phyloP scores from a whole-genome alignment of 345 rosid species.

The Carallia pectinifolia region DNA sequence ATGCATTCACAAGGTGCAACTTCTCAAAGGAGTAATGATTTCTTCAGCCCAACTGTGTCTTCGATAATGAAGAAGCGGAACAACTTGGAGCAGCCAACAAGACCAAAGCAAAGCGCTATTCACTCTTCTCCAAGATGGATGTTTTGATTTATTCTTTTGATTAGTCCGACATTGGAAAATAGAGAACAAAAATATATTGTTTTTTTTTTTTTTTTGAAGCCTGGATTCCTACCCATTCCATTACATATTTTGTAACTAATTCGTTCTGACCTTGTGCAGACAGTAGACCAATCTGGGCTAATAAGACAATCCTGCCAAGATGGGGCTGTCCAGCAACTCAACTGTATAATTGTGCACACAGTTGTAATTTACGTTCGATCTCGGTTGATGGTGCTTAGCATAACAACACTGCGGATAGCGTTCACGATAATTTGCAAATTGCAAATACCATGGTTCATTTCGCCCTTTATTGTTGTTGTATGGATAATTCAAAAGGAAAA shows the following conservation, averaged over 20 bases:
- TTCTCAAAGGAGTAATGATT: conserved; percentile 89
- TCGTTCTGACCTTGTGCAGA: conserved; percentile 42
- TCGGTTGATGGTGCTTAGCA: not conserved
- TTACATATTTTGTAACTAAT: conserved; percentile 34
- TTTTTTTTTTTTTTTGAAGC: not conserved
- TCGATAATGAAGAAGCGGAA: conserved; percentile 85
- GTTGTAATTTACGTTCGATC: not conserved
- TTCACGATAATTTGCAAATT: not conserved
- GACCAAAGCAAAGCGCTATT: conserved; percentile 47
- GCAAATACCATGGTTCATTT: not conserved
- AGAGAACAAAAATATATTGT: conserved; percentile 26
- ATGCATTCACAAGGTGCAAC: conserved; percentile 71
- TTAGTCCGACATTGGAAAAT: conserved; percentile 13
- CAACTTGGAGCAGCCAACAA: conserved; percentile 48
- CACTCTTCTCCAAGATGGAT: conserved; percentile 81
- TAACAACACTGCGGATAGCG: not conserved
- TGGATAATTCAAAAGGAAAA: no score
- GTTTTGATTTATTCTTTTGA: conserved; percentile 43
- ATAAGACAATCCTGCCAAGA: conserved; percentile 29
- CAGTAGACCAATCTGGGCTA: conserved; percentile 37
- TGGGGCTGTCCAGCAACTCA: conserved; percentile 7
- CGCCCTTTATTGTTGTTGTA: not conserved
- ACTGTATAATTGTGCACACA: conserved; percentile 4
- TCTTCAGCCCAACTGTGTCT: conserved; percentile 83
- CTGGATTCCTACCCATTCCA: conserved; percentile 15